phyloP scores from a whole-genome alignment of 805 yeast genomes.

The Cyberlindnera petersonii region DNA sequence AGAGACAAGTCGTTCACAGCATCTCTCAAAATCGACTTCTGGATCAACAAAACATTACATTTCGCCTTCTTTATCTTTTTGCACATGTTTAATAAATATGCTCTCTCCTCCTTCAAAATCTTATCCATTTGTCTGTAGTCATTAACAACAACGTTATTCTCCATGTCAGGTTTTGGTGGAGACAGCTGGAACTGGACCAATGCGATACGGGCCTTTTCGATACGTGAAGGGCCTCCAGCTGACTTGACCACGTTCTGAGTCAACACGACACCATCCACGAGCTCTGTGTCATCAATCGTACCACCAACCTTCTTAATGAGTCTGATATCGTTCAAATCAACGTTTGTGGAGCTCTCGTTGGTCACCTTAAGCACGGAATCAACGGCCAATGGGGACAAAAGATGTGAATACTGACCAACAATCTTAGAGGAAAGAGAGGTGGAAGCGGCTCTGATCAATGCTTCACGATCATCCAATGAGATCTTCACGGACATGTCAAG shows the following conservation, averaged over 20 bases:
- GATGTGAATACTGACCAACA: conserved; percentile 84
- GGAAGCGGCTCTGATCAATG: conserved; percentile 85
- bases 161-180: conserved; percentile 93
- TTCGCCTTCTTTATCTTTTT: conserved; percentile 95
- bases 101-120: conserved; percentile 95
- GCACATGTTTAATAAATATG: conserved; percentile 89
- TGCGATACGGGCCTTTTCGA: conserved; percentile 94
- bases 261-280: conserved; percentile 89
- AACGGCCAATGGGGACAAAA: conserved; percentile 90
- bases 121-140: conserved; percentile 99
- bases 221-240: conserved; percentile 93
- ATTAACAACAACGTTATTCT: conserved; percentile 93
- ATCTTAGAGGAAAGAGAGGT: conserved; percentile 94
- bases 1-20: conserved; percentile 84
- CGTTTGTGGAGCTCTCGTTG: conserved; percentile 57
- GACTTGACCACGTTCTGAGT: conserved; percentile 84
- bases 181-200: conserved; percentile 82
- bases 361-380: conserved; percentile 84
- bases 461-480: conserved; percentile 74
- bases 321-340: conserved; percentile 84
- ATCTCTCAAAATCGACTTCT: conserved; percentile 91
- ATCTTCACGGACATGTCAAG: conserved; percentile 82
- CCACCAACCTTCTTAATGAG: conserved; percentile 94
- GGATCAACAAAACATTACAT: conserved; percentile 83
- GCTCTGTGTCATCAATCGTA: conserved; percentile 93